Base-by-base conservation (phyloP, 352 stramenopile species). In the Blastocystis hominis region DNA sequence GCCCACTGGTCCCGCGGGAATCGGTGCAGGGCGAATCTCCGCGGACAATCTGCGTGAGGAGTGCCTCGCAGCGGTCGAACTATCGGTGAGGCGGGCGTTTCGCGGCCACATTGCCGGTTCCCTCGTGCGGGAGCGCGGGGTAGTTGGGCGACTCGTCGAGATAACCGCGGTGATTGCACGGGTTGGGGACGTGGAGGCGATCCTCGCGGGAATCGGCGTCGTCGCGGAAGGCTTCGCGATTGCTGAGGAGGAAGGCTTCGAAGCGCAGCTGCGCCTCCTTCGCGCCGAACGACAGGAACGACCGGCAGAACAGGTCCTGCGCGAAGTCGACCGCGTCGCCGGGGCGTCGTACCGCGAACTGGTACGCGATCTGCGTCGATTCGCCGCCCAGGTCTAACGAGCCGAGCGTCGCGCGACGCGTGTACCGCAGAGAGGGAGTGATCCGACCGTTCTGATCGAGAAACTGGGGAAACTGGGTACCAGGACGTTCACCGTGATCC, bases 401-500 rank as follows among this genome's bases (percentile, higher is more conserved):
- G 15, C 62, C 55, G 63, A 78, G 77, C 13, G 62, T 87, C 3
- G 68, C 24, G 1, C 9, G 13, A 15, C 10, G 20, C 34, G 62
- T 75, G 53, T 78, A 78, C 34, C 42, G 34, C 13, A 87, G 24
- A 2, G 77, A 87, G 0, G 77, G 77, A 10, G 77, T 87, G 44
- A 87, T 87, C 17, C 77, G 77, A 0, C 36, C 38, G 34, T 87
- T 87, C 72, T 81, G 38, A 7, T 15, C 24, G 3, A 15, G 24
- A 42, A 42, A 24, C 4, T 5, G 9, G 38, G 10, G 17, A 68
- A 53, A 68, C 56, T 13, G 2, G 30, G 34, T 81, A 81, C 72
- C 3, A 87, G 77, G 34, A 87, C 66, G 40, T 87, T 87, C 20
- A 87, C 77, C 0, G 77, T 87, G 46, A 87, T 72, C 77, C 77